Percentiles rank a stretch among this genome's conserved stretches.
Evolutionary conservation across 768 basidiomycete species (phyloP).

Genomic region (Russula abietina): DNA sequence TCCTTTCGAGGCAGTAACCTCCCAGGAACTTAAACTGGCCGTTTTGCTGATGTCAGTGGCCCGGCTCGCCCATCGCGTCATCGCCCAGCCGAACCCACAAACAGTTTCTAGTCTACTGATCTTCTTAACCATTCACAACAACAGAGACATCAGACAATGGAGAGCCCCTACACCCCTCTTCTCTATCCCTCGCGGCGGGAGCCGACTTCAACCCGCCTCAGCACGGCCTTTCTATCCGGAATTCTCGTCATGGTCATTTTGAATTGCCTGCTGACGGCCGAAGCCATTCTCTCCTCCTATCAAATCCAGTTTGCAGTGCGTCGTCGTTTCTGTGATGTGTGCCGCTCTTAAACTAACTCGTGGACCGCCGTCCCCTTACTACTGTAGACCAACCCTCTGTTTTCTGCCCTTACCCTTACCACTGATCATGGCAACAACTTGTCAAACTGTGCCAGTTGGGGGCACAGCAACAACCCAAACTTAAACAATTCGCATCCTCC

Average conservation of each 20-base stretch:
- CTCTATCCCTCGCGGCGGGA: neutral
- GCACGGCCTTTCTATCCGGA: neutral
- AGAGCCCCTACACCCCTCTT: neutral
- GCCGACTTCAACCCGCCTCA: neutral
- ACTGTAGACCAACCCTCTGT: neutral
- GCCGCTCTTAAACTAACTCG: neutral
- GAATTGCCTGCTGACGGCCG: neutral
- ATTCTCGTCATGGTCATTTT: neutral
- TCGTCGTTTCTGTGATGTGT: neutral
- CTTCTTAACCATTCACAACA: neutral
- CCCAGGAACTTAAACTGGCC: neutral
- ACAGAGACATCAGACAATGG: neutral
- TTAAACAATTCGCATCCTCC: neutral
- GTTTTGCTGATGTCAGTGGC: neutral
- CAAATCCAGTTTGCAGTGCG: constrained; percentile 2
- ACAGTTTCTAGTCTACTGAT: neutral
- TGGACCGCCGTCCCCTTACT: too few species aligned
- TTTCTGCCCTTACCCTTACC: neutral
- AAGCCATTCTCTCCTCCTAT: neutral
- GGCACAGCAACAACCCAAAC: too few species aligned
- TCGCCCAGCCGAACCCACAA: too few species aligned
- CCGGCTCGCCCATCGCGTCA: neutral
- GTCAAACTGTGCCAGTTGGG: constrained; percentile 4
- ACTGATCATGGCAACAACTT: neutral
- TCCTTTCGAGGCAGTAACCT: neutral